Conservation (phyloP, 2,329 filamentous ascomycete species). For the Cladosporium cucumerinum region DNA sequence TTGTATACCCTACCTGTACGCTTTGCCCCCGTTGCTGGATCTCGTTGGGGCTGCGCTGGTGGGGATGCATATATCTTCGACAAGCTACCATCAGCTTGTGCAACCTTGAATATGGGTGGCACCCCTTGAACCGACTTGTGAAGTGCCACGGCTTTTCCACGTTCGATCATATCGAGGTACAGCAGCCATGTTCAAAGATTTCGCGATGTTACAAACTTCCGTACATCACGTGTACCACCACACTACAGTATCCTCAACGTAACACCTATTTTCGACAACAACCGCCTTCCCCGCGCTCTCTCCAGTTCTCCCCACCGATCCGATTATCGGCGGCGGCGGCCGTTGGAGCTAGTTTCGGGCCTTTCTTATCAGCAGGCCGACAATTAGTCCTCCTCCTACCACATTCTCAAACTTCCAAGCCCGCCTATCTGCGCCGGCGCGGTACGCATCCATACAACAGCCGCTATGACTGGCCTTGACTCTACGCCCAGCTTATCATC, state of each 20-base stretch:
- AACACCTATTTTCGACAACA: not conserved
- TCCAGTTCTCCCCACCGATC: not conserved
- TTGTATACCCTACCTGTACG: not conserved
- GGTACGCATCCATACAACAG: not conserved
- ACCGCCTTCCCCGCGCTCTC: not conserved
- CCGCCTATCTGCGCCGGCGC: conserved; percentile 14
- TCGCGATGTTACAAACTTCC: too few species aligned
- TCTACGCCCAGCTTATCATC: conserved; percentile 1
- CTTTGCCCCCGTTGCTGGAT: not conserved
- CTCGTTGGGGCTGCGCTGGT: not conserved
- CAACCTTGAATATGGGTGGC: not conserved
- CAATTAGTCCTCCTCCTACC: not conserved
- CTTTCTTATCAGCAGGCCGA: conserved; percentile 4
- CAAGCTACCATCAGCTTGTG: not conserved
- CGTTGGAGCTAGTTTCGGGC: not conserved
- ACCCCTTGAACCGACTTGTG: not conserved
- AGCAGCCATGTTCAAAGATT: not conserved
- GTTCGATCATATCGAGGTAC: not conserved
- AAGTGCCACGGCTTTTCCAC: not conserved
- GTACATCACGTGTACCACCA: not conserved
- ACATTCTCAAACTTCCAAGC: not conserved
- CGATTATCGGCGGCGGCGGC: not conserved
- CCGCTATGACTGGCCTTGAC: conserved; percentile 6
- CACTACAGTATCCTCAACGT: not conserved
- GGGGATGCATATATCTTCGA: not conserved